Percentiles rank a stretch among this genome's conserved stretches.
Evolutionary conservation across 2,329 filamentous ascomycete species (phyloP).

Genomic region (Teratosphaeria pseudoeucalypti): DNA sequence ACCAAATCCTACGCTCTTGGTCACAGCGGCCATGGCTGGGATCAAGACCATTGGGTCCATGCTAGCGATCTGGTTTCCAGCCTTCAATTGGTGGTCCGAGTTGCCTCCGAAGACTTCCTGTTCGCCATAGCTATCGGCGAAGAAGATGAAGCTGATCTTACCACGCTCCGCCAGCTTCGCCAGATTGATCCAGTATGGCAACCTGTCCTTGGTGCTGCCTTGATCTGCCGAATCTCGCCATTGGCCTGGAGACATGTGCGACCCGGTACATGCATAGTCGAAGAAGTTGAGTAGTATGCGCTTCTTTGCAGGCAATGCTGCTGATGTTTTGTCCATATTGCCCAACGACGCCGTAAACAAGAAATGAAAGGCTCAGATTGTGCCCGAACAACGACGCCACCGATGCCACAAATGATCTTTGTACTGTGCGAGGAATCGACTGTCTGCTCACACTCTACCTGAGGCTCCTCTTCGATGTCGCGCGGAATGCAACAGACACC

Average conservation of each 20-base stretch:
- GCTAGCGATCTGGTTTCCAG: slow-evolving; percentile 48
- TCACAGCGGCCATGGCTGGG: background rate
- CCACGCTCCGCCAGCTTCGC: slow-evolving; percentile 53
- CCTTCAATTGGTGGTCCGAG: slow-evolving; percentile 48
- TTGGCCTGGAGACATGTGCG: slow-evolving; percentile 51
- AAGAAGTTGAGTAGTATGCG: slow-evolving; percentile 2
- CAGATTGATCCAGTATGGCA: slow-evolving; percentile 55
- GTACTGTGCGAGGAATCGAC: background rate
- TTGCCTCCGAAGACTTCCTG: slow-evolving; percentile 60
- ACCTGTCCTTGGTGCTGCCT: slow-evolving; percentile 46
- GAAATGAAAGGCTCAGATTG: background rate
- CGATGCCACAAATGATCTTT: background rate
- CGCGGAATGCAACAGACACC: background rate
- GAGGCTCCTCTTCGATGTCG: no score
- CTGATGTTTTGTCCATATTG: slow-evolving; percentile 27
- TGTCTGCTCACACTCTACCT: no score
- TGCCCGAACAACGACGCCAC: background rate
- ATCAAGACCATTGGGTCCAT: background rate
- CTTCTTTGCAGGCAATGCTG: background rate
- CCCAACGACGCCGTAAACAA: no score
- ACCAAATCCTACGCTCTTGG: slow-evolving; percentile 46
- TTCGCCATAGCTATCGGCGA: slow-evolving; percentile 56
- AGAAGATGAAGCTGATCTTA: slow-evolving; percentile 54
- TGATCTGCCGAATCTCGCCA: slow-evolving; percentile 56
- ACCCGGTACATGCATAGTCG: slow-evolving; percentile 16